Evolutionary conservation across 192 early-diverging fungal genomes (phyloP).

Genomic region (Umbelopsis isabellina): DNA sequence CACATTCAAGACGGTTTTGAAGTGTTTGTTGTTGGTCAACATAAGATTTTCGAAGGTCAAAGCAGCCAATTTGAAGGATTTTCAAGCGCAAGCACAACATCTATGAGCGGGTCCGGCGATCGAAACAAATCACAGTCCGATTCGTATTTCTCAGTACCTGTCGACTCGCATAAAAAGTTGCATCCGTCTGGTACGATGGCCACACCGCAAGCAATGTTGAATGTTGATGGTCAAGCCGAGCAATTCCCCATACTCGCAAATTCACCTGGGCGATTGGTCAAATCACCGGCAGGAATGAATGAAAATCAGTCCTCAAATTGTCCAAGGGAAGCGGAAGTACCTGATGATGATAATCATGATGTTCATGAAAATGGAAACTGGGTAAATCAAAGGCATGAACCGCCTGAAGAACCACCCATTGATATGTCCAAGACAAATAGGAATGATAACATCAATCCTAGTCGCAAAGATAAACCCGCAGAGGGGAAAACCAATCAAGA

Average conservation of each 20-base stretch:
- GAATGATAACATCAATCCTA: not conserved
- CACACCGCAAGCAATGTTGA: not conserved
- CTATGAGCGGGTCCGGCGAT: not conserved
- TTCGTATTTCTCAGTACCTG: not conserved
- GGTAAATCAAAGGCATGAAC: not conserved
- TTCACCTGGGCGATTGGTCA: not conserved
- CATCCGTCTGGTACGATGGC: not conserved
- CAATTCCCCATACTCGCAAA: not conserved
- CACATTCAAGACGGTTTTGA: not conserved
- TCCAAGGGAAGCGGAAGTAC: no score
- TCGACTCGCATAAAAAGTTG: not conserved
- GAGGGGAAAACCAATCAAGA: not conserved
- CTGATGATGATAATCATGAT: no score
- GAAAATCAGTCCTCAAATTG: no score
- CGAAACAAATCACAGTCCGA: not conserved
- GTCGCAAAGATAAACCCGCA: not conserved
- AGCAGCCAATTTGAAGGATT: not conserved
- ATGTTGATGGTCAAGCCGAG: not conserved
- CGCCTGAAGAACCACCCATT: not conserved
- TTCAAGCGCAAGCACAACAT: not conserved
- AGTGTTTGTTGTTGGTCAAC: slow-evolving; percentile 15
- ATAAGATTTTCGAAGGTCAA: slow-evolving; percentile 6
- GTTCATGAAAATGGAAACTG: no score
- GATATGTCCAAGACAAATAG: slow-evolving; percentile 5
- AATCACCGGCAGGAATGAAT: not conserved